Percentiles rank a stretch among this genome's conserved stretches.
phyloP scores from a whole-genome alignment of 257 asterid genomes.

The Plantago ovata region DNA sequence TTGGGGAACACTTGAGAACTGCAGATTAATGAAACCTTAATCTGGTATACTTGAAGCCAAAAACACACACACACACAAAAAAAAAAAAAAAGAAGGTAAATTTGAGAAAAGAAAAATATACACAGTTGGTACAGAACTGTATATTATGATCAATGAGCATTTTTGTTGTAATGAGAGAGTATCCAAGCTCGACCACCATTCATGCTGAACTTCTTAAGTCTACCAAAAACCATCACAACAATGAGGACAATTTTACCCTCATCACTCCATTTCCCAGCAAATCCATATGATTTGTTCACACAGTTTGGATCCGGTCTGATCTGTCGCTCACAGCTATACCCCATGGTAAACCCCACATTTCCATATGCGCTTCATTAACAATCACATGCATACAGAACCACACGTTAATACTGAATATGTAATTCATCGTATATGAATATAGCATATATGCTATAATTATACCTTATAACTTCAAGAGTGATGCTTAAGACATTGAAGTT shows the following conservation, averaged over 20 bases:
- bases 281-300: constrained; percentile 46
- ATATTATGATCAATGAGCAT: no score
- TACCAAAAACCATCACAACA: constrained; percentile 59
- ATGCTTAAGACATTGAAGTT: constrained; percentile 61
- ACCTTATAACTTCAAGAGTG: constrained; percentile 70
- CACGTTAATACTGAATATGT: no score
- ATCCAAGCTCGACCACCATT: constrained; percentile 65
- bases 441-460: no score
- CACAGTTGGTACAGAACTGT: no score
- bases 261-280: constrained; percentile 74
- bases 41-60: no score
- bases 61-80: no score
- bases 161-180: constrained; percentile 9
- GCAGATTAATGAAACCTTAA: no score
- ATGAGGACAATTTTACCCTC: constrained; percentile 54
- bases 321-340: constrained; percentile 57
- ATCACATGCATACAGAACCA: no score
- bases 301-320: constrained; percentile 43
- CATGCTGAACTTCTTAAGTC: constrained; percentile 62
- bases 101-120: no score
- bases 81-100: no score
- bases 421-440: no score
- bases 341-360: constrained; percentile 71
- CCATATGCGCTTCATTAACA: constrained; percentile 68
- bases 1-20: no score